Base-by-base conservation (phyloP, 75 land plant species). In the Cryptomeria japonica region DNA sequence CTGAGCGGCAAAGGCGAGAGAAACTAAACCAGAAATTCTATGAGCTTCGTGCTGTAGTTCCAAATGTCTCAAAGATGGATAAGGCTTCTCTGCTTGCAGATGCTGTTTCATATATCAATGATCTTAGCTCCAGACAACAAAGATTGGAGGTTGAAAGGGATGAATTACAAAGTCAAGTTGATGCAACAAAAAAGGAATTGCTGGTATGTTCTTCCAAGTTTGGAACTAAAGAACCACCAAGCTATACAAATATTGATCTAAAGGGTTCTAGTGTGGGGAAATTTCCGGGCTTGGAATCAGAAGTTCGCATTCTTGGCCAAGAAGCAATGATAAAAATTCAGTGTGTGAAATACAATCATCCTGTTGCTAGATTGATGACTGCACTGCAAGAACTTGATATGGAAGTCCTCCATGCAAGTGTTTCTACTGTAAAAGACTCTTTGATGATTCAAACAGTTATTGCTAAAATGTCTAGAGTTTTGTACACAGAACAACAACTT, bases 291-390 rank as follows among this genome's bases (percentile, higher is more conserved):
- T 19, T 94, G 28, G 95, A 95, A 6, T 89, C 94, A 5, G 95
- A 94, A 22, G 95, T 95, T 77, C 94, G 91, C 88, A 90, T 97
- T 10, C 90, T 96, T 2, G 95, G 93, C 28, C 86, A 86, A 87
- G 97, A 97, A 80, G 97, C 96, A 1, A 94, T 96, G 94, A 92
- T 97, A 22, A 85, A 96, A 22, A 84, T 97, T 11, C 95, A 96
- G 55, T 88, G 92, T 86, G 77, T 72, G 28, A 92, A 87, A 87
- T 93, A 90, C 87, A 89, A 95, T 64, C 95, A 95, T 73, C 94
- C 97, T 4, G 95, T 95, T 10, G 95, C 95, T 31, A 90, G 88
- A 88, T 47, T 97, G 78, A 97, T 97, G 99, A 61, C 82, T 68
- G 96, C 97, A 2, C 86, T 97, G 85, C 93, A 88, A 83, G 96